phyloP scores from a whole-genome alignment of 306 rosid species.

The Carpinus viminea region DNA sequence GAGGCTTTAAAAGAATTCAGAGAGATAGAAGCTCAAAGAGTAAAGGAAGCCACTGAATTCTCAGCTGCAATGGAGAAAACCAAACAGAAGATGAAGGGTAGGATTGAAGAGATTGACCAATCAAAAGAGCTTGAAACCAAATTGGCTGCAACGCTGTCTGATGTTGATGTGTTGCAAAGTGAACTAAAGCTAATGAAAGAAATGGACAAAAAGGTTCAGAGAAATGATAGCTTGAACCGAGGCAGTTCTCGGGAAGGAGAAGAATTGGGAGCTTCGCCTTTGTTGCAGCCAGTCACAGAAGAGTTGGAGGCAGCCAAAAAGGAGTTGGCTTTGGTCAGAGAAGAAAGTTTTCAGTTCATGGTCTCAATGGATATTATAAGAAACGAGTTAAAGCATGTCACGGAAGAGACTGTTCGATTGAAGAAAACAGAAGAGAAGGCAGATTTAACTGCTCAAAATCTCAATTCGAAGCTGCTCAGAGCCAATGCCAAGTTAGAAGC shows the following conservation, averaged over 20 bases:
- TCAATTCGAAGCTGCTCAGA: constrained; percentile 73
- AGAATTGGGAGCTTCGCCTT: constrained; percentile 36
- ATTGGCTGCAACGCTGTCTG: constrained; percentile 60
- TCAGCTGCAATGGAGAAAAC: constrained; percentile 43
- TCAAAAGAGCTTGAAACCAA: constrained; percentile 65
- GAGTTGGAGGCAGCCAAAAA: constrained; percentile 64
- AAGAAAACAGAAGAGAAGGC: constrained; percentile 52
- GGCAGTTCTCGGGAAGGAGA: constrained; percentile 34
- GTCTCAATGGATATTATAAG: constrained; percentile 83
- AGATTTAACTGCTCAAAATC: constrained; percentile 48
- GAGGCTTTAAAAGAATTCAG: constrained; percentile 77
- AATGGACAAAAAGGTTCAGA: constrained; percentile 38
- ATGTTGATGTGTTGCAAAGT: constrained; percentile 60
- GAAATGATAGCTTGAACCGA: constrained; percentile 37
- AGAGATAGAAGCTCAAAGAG: constrained; percentile 55
- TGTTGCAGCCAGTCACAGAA: constrained; percentile 43
- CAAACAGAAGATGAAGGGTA: constrained; percentile 43
- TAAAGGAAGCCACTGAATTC: constrained; percentile 49
- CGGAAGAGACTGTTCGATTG: constrained; percentile 38
- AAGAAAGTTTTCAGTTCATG: constrained; percentile 82
- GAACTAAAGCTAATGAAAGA: constrained; percentile 54
- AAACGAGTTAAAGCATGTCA: constrained; percentile 66
- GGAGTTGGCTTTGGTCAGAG: constrained; percentile 59
- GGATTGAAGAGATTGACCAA: constrained; percentile 46
- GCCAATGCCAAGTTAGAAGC: constrained; percentile 73